Base-by-base conservation (phyloP, 1,284 basidiomycete genomes). In the Heterobasidion occidentale region DNA sequence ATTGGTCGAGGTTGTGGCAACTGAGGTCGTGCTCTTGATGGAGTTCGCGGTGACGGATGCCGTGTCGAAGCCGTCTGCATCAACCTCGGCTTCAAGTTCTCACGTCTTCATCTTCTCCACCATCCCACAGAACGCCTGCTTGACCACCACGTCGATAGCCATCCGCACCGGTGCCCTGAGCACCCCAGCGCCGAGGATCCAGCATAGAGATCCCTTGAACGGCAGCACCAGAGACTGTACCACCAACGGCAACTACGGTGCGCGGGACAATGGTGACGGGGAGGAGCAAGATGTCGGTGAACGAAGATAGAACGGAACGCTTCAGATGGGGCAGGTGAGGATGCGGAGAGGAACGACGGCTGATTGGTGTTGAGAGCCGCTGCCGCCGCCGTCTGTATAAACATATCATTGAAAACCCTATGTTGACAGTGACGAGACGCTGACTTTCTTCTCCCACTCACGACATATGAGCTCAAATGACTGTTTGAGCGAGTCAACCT, bases 221-320 rank as follows among this genome's bases (percentile, higher is more conserved):
- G 1, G 92, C 90, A 11, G 88, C 90, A 1, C 76, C 85, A 0
- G 90, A 35, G 17, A 51, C 50, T n/a, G 50, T 38, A 15, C 34
- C 50, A 17, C 50, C 86, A 4, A 83, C 82, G 0, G 82, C 81
- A 12, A 80, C 85, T 8, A 93, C 90, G 0, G 93, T 91, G 9
- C 92, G 84, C 0, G 96, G 96, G 1, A 98, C 94, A 62, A 98
- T 97, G 1, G 94, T 97, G 17, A 98, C 96, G 0, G 96, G 96
- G 0, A 98, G 76, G 0, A 98, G 75, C 0, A 99, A 82, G 0
- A 94, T 84, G 58, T 92, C 88, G 9, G 91, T 91, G 72, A 99
- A 98, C 0, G 92, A 92, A 0, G 92, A 88, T 1, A 99, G 78
- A 11, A 98, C 91, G 61, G 90, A 97, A 19, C 92, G 84, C 68